Percentiles rank a stretch among this genome's conserved stretches.
Evolutionary conservation across 2,329 filamentous ascomycete species (phyloP).

Genomic region (Alternaria solani): DNA sequence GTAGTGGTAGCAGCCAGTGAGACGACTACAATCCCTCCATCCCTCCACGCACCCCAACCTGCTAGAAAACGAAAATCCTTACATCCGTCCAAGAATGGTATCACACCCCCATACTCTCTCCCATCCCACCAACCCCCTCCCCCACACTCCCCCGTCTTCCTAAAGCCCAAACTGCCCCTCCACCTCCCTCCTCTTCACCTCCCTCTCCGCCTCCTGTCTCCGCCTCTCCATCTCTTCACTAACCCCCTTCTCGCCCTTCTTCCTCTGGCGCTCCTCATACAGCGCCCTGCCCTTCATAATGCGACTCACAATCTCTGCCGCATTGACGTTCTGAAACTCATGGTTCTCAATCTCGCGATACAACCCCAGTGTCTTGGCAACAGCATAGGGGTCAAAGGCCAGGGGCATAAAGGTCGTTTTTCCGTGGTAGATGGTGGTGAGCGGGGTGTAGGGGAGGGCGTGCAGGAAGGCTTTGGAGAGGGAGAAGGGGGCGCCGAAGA

Average conservation of each 20-base stretch:
- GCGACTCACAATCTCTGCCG: constrained; percentile 86
- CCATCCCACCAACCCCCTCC: too few relatives aligned
- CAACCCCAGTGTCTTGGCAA: constrained; percentile 81
- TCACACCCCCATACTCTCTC: too few relatives aligned
- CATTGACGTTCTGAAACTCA: constrained; percentile 86
- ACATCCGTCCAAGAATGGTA: not conserved
- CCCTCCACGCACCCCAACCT: too few relatives aligned
- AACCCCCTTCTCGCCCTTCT: constrained; percentile 86
- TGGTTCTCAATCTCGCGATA: constrained; percentile 81
- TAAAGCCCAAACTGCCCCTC: constrained; percentile 51
- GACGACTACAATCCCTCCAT: too few relatives aligned
- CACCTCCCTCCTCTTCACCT: constrained; percentile 48
- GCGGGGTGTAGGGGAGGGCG: constrained; percentile 75
- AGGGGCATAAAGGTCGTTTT: constrained; percentile 86
- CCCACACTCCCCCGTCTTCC: not conserved
- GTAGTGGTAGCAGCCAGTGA: too few relatives aligned
- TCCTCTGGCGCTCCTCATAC: constrained; percentile 90
- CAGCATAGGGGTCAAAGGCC: constrained; percentile 70
- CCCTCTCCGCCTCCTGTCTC: constrained; percentile 50
- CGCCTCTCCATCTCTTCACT: constrained; percentile 66
- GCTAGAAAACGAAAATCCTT: too few relatives aligned
- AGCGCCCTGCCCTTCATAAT: constrained; percentile 86
- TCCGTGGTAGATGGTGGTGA: constrained; percentile 87
- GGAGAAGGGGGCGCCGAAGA: constrained; percentile 90
- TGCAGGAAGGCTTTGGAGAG: constrained; percentile 80